Base-by-base conservation (phyloP, 331 rosid species). In the Quercus lobata region DNA sequence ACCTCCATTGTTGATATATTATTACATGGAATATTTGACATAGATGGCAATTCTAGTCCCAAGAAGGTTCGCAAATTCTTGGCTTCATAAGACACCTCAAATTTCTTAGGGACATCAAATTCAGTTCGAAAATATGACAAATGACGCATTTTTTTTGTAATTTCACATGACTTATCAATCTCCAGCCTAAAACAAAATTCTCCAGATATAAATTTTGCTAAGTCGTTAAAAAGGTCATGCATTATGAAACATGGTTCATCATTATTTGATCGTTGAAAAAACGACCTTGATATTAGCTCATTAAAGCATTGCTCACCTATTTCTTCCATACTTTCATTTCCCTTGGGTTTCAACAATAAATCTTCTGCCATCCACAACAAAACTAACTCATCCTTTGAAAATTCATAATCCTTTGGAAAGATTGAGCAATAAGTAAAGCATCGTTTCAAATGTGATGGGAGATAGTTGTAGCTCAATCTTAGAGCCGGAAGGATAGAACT, bases 181-280 rank as follows among this genome's bases (percentile, higher is more conserved):
- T 76, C 34, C 49, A 76, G 0, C 19, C 44, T 16, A 6, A 62
- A 61, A 18, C 10, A 0, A 76, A 61, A 76, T 6, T 76, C 37
- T 5, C 56, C 32, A 16, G 11, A n/a, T 4, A 83, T 60, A 75
- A 37, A 79, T 10, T 5, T 34, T 8, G 83, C 83, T 17, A 83
- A 74, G 72, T 83, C 86, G 5, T 83, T 79, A 1, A 79, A 17
- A 29, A 75, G 83, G 56, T 83, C 83, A 7, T 83, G 87, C 83
- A 83, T 83, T 29, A 37, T 8, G 30, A 69, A 70, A 44, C 55
- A 18, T 2, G 15, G 15, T 1, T 35, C 17, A 5, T 29, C 11
- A 3, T 58, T 18, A 60, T 2, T 11, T 34, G 56, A 34, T 29
- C 65, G 68, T 73, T 79, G 69, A 35, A 79, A 73, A 11, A 79